Base-by-base conservation (phyloP, 768 basidiomycete species). In the Hortiboletus flavorubellus region DNA sequence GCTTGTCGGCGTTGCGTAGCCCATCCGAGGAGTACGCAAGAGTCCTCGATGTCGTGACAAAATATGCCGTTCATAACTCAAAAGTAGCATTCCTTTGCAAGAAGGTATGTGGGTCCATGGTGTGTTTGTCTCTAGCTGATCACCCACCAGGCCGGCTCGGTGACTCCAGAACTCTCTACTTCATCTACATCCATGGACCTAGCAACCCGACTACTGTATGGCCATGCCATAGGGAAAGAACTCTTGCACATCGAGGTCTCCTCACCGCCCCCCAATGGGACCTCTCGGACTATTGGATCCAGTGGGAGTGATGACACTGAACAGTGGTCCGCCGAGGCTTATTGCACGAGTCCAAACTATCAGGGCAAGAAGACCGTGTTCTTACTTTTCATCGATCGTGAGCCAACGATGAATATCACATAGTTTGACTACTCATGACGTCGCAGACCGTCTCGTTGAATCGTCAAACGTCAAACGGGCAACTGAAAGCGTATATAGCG, bases 1-100 rank as follows among this genome's bases (percentile, higher is more conserved):
- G 97, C 44, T 80, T 95, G 23, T 85, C 91, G 4, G 89, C 94
- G 1, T 78, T 98, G 51, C 85, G 89, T 35, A 87, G 84, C 53
- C 73, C 87, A 4, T 89, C 93, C 2, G 96, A 98, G 61, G 97
- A 99, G 67, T 98, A 96, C 69, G 80, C 85, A 5, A 82, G 91
- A 34, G 93, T 98, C 41, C 78, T 98, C 2, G 92, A 96, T 58
- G 91, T 98, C 11, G 78, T 98, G 29, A 91, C 91, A 3, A 90
- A 88, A 58, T 99, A 99, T 66, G 93, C 97, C 0, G 79, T 95
- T 10, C 97, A 99, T 68, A 98, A 99, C 67, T 83, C 96, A 0
- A 82, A 80, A 11, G 84, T 94, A 4, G 80, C 93, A 0, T 96
- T 98, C 73, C 77, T 85, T 0, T 98, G 95, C 78, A 95, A 91